A percentile compares a stretch with the other conserved stretches of the same genome.
These are phyloP conservation scores for Globisporangium nodosum DNA, from an alignment of 352 stramenopile species.

Conservation along the genomic window DNA sequence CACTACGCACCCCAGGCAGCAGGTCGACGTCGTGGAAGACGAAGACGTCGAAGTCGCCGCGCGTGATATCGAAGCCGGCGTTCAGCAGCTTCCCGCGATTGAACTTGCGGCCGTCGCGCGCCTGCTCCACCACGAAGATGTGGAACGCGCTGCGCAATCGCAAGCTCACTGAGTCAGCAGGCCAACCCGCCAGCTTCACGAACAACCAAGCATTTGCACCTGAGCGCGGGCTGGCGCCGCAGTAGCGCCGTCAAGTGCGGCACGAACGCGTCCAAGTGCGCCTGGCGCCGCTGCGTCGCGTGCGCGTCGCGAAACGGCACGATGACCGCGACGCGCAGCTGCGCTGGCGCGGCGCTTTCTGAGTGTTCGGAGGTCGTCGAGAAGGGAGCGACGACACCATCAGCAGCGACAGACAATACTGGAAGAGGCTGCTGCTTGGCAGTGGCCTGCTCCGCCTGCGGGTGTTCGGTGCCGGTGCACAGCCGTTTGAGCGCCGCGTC, in stretches of 20 bases:
- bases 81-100: slow-evolving; percentile 97
- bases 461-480: too few relatives aligned
- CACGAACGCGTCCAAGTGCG: slow-evolving; percentile 88
- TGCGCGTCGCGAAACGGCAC: slow-evolving; percentile 94
- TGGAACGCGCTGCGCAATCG: slow-evolving; percentile 56
- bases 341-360: too few relatives aligned
- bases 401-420: too few relatives aligned
- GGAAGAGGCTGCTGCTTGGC: too few relatives aligned
- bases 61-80: slow-evolving; percentile 90
- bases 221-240: slow-evolving; percentile 15
- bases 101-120: slow-evolving; percentile 92
- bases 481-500: too few relatives aligned
- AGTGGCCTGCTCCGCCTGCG: too few relatives aligned
- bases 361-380: background rate
- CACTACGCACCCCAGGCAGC: slow-evolving; percentile 50
- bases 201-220: background rate
- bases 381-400: background rate
- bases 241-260: slow-evolving; percentile 91
- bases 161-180: background rate
- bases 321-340: slow-evolving; percentile 72
- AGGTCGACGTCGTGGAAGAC: slow-evolving; percentile 97
- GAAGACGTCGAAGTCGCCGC: slow-evolving; percentile 78
- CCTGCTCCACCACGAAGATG: slow-evolving; percentile 95
- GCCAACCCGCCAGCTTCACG: too few relatives aligned
- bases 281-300: slow-evolving; percentile 76